Evolutionary conservation across 2,329 filamentous ascomycete species (phyloP).

Genomic region (Phymatotrichopsis omnivora): DNA sequence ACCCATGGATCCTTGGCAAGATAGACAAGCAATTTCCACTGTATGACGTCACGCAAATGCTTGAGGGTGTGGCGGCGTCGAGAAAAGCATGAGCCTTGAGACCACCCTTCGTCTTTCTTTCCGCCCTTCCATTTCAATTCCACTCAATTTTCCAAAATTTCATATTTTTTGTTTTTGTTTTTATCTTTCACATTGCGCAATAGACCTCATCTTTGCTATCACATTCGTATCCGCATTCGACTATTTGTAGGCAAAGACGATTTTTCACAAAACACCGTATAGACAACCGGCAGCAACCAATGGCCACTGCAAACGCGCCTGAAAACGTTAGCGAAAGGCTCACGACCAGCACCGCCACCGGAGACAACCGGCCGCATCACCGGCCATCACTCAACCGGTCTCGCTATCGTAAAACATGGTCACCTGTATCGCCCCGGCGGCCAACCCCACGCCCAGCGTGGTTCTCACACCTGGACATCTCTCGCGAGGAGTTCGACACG

Average conservation of each 20-base stretch:
- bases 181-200: too few relatives aligned
- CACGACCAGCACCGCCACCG: background rate
- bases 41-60: too few relatives aligned
- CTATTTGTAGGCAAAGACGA: background rate
- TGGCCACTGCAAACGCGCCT: background rate
- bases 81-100: too few relatives aligned
- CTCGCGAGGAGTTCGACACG: constrained; percentile 24
- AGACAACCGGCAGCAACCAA: too few relatives aligned
- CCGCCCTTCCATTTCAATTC: too few relatives aligned
- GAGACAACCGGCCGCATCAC: background rate
- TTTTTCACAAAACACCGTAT: background rate
- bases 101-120: too few relatives aligned
- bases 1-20: too few relatives aligned
- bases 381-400: constrained; percentile 8
- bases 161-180: too few relatives aligned
- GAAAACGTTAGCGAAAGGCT: background rate
- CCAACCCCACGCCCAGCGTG: constrained; percentile 1
- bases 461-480: constrained; percentile 20
- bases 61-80: too few relatives aligned
- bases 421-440: constrained; percentile 1
- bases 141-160: too few relatives aligned
- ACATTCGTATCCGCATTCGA: background rate
- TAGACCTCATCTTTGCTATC: too few relatives aligned
- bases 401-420: constrained; percentile 16
- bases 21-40: too few relatives aligned